Evolutionary conservation across 2,329 filamentous ascomycete genomes (phyloP), one percentile per base, ranked within the genome.

Genomic region (Sporothrix schenckii): DNA sequence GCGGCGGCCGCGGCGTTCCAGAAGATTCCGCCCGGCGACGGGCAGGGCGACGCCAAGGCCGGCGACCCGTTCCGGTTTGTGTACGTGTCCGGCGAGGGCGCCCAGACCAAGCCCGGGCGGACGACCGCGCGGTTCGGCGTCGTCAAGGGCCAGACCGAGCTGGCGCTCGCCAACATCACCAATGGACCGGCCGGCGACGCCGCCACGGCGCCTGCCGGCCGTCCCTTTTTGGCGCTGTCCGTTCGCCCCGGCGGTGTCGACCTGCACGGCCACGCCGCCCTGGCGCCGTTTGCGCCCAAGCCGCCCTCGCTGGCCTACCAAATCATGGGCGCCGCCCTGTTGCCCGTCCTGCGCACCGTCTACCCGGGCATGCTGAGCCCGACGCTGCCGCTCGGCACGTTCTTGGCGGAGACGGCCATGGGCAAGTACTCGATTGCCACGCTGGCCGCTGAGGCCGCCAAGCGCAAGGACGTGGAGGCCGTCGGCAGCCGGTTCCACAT

Each of bases 121-220:
- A 84, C 89, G 74, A 86, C 89, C 0, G 77, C 84, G 21, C 79
- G 87, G 58, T 93, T 87, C 75, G 88, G 82, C 1, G 81, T 84
- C 14, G 83, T 91, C 69, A 93, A 94, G 77, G 91, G 91, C 14
- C 83, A 88, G 76, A 85, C 87, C 0, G 91, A 94, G 78, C 73
- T 81, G 1, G 78, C 81, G 1, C 82, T 94, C 1, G 82, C 89
- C 1, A 81, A 83, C 0, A 77, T 92, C 73, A 75, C 76, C 4
- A 81, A 81, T 58, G 79, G 83, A 0, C 27, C n/a, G 47, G 68
- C 44, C 6, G 58, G 44, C 24, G 49, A 50, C 16, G 44, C 58
- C 1, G 19, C 49, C 4, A 44, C 27, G 10, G 78, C 82, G 0
- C n/a, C 5, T 0, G 30, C 24, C 0, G 16, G 24, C n/a, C 47